Percentiles rank a stretch among this genome's conserved stretches.
These are phyloP conservation scores for Pestalotiopsis sp. DNA, from an alignment of 2,329 filamentous ascomycete genomes.

Conservation along the genomic window DNA sequence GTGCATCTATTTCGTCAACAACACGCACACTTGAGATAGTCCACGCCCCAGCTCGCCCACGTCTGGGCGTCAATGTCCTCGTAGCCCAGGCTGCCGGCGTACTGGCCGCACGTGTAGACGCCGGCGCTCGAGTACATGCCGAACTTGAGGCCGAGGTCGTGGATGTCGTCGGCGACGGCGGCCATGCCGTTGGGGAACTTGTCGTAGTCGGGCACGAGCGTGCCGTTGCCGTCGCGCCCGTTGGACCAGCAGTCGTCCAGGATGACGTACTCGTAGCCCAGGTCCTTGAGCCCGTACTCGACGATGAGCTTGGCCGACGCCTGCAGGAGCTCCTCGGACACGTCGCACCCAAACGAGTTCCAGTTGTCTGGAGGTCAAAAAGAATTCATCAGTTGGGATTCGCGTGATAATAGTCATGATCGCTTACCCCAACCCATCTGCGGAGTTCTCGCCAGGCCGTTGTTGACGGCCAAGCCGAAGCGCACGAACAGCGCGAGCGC, in stretches of 20 bases:
- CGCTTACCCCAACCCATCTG: conserved; percentile 10
- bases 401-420: not conserved
- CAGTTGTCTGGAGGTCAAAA: conserved; percentile 4
- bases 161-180: conserved; percentile 34
- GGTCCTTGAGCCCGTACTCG: conserved; percentile 10
- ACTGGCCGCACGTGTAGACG: conserved; percentile 50
- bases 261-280: conserved; percentile 10
- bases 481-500: not conserved
- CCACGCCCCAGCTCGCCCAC: conserved; percentile 53
- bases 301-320: conserved; percentile 5
- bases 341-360: conserved; percentile 12
- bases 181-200: conserved; percentile 40
- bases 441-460: conserved; percentile 4
- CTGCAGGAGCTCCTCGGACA: conserved; percentile 10
- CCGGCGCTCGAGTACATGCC: conserved; percentile 45
- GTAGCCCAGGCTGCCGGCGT: conserved; percentile 50
- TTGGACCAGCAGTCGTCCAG: conserved; percentile 12
- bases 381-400: not conserved
- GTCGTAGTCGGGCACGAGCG: not conserved
- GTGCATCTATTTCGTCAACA: not conserved
- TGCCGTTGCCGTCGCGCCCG: conserved; percentile 3
- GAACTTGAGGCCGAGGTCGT: conserved; percentile 36
- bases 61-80: conserved; percentile 54
- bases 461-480: not conserved
- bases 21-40: conserved; percentile 47